These are phyloP conservation scores for Amniculicola lignicola DNA, from an alignment of 495 filamentous ascomycete species.

Conservation along the genomic window DNA sequence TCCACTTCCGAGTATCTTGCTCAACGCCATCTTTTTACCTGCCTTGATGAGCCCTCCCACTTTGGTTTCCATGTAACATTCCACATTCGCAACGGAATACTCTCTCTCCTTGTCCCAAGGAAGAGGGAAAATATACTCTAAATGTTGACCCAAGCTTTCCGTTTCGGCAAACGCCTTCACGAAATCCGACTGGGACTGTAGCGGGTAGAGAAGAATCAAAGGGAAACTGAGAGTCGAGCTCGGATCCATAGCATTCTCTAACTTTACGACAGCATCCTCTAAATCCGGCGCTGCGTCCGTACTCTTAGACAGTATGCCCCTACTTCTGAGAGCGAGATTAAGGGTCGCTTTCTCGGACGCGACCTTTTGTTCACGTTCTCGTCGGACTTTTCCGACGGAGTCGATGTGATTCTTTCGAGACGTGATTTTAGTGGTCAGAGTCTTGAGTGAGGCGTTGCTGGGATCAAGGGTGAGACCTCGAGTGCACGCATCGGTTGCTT, in stretches of 20 bases:
- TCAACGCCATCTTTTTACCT: conserved; percentile 75
- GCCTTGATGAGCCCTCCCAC: conserved; percentile 80
- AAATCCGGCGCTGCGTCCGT: conserved; percentile 75
- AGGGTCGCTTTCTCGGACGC: conserved; percentile 58
- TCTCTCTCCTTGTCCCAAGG: conserved; percentile 78
- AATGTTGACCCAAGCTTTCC: conserved; percentile 63
- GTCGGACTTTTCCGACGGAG: conserved; percentile 36
- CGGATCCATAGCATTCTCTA: conserved; percentile 70
- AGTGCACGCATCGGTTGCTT: conserved; percentile 71
- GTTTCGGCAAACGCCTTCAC: conserved; percentile 79
- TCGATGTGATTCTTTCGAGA: conserved; percentile 35
- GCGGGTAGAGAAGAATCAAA: conserved; percentile 76
- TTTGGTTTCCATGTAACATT: conserved; percentile 84
- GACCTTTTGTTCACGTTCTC: conserved; percentile 48
- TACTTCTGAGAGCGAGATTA: conserved; percentile 64
- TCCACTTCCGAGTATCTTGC: conserved; percentile 70
- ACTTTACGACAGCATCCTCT: conserved; percentile 53
- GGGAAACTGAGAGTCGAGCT: conserved; percentile 71
- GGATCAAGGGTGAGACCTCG: conserved; percentile 69
- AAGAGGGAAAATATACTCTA: conserved; percentile 73
- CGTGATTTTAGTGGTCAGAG: conserved; percentile 32
- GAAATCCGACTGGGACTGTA: conserved; percentile 77
- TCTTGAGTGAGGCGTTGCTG: conserved; percentile 54
- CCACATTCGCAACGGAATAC: conserved; percentile 64
- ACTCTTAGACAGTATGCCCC: conserved; percentile 63